Base-by-base conservation (phyloP, 176 grass and related monocot species). In the Cymbopogon citratus region DNA sequence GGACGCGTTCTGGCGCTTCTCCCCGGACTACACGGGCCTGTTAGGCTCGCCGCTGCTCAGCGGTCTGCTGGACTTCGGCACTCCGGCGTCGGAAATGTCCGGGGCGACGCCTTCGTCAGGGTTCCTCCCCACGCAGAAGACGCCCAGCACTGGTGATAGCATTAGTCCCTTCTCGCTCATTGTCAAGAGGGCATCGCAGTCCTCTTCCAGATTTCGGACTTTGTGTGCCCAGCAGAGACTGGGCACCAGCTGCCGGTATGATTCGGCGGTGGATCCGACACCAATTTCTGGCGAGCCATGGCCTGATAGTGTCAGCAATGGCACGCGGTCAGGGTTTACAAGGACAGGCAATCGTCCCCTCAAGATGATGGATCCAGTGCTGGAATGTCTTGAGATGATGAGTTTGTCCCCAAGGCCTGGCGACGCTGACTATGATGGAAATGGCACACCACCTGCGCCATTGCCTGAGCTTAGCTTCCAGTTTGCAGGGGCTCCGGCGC, bases 111-210 rank as follows among this genome's bases (percentile, higher is more conserved):
- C 87, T 0, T 85, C 82, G 1, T 90, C 84, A 15, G 87, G 87
- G 33, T 88, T 91, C 41, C 71, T 87, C 10, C 36, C 60, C 0
- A 25, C 87, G 74, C 80, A 83, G 66, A 95, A 70, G 92, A 99
- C 97, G 27, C 97, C 97, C 2, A 91, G 81, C 80, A 99, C 74
- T 16, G 79, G 86, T 3, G 88, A 90, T 27, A 99, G 85, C 80
- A 87, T 90, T 12, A 99, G 97, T 62, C 97, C 97, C 54, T 99
- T 99, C 87, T 99, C 97, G 6, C 82, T 99, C 59, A 99, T 99
- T 78, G 77, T 99, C 75, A 92, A 96, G 86, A 89, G 87, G 59
- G 91, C 89, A 77, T 93, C 93, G 8, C 60, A 88, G 51, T 91
- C 91, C 15, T 99, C 92, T 57, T 29, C 71, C 18, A 88, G 74